These are phyloP conservation scores for Vigna angularis DNA, from an alignment of 306 rosid genomes.

Conservation along the genomic window DNA sequence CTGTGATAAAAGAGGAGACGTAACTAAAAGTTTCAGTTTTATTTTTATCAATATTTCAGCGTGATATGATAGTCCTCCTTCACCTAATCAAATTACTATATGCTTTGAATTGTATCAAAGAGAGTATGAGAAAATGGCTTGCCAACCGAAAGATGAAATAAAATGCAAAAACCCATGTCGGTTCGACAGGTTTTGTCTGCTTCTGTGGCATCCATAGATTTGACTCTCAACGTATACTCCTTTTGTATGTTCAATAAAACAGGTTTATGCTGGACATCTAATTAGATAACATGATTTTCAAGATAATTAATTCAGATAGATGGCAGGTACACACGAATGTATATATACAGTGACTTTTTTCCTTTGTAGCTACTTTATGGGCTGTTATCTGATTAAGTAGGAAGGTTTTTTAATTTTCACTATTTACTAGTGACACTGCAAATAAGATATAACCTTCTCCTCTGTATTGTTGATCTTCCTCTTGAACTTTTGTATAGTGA, in stretches of 20 bases:
- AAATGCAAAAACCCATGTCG: not conserved
- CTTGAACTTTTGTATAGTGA: too few relatives aligned
- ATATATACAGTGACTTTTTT: too few relatives aligned
- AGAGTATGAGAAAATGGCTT: conserved; percentile 11
- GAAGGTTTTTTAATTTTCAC: too few relatives aligned
- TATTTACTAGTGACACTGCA: too few relatives aligned
- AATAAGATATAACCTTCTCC: too few relatives aligned
- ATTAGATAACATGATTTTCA: too few relatives aligned
- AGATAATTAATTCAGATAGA: too few relatives aligned
- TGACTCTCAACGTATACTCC: not conserved
- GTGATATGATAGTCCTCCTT: not conserved
- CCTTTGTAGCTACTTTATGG: too few relatives aligned
- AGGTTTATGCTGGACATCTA: not conserved
- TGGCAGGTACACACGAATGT: too few relatives aligned
- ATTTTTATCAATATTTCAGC: not conserved
- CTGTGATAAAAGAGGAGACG: not conserved
- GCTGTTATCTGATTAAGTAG: too few relatives aligned
- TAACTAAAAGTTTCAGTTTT: not conserved
- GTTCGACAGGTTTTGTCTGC: not conserved
- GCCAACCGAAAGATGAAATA: not conserved
- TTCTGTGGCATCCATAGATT: conserved; percentile 9
- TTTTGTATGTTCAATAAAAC: not conserved
- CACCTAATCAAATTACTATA: conserved; percentile 18
- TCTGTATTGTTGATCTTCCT: too few relatives aligned
- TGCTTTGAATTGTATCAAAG: not conserved